phyloP scores from a whole-genome alignment of 2,329 filamentous ascomycete species.

The Aspergillus sp. region DNA sequence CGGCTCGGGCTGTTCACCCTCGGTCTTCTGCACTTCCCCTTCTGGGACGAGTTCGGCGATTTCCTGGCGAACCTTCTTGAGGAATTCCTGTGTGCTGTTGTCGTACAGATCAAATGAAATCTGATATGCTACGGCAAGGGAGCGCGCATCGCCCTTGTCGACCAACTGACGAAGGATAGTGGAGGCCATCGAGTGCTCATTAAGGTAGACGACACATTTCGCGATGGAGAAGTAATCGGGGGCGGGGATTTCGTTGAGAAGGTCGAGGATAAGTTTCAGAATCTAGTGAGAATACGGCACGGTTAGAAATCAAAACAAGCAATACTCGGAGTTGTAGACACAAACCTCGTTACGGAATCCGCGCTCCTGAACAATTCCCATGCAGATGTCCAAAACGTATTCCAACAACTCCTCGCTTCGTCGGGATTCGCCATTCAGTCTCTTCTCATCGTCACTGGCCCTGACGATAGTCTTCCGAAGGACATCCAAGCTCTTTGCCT shows the following conservation, averaged over 20 bases:
- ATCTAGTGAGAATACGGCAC: conserved; percentile 49
- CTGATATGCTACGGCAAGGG: conserved; percentile 84
- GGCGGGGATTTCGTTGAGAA: conserved; percentile 85
- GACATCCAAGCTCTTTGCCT: conserved; percentile 85
- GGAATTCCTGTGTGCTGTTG: conserved; percentile 95
- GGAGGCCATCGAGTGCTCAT: conserved; percentile 85
- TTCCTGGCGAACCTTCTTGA: conserved; percentile 79
- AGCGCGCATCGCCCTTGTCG: conserved; percentile 67
- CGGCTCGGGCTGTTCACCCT: conserved; percentile 47
- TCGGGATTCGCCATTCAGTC: conserved; percentile 50
- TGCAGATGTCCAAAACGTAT: conserved; percentile 90
- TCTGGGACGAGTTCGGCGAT: conserved; percentile 54
- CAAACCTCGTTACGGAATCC: conserved; percentile 65
- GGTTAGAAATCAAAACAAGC: not conserved
- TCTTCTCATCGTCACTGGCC: conserved; percentile 78
- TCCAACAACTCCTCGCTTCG: conserved; percentile 92
- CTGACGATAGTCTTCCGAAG: conserved; percentile 79
- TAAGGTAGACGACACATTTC: conserved; percentile 92
- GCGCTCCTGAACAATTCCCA: conserved; percentile 94
- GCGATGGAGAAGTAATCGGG: conserved; percentile 98
- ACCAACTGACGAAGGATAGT: conserved; percentile 77
- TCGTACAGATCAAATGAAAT: conserved; percentile 98
- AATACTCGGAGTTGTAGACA: conserved; percentile 2
- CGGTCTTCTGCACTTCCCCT: conserved; percentile 37
- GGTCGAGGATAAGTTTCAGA: conserved; percentile 80